A percentile compares a stretch with the other conserved stretches of the same genome.
These are phyloP conservation scores for Nemania abortiva DNA, from an alignment of 2,329 filamentous ascomycete genomes.

Conservation along the genomic window DNA sequence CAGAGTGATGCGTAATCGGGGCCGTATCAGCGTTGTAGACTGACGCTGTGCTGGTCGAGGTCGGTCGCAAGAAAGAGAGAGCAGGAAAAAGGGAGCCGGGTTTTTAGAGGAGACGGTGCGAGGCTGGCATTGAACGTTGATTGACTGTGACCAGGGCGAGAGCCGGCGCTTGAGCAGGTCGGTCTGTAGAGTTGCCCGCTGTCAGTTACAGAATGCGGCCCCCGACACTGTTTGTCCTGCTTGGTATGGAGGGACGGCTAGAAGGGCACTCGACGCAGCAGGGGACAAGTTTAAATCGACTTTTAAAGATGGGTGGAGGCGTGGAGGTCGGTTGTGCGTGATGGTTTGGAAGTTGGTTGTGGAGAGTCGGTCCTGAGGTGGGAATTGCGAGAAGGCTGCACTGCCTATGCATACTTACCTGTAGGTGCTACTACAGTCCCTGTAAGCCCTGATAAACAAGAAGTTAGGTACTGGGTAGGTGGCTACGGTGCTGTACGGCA, in stretches of 20 bases:
- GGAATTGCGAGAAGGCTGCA: slow-evolving; percentile 22
- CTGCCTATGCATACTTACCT: background rate
- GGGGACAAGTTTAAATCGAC: slow-evolving; percentile 30
- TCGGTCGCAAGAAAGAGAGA: slow-evolving; percentile 26
- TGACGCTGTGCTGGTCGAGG: slow-evolving; percentile 9
- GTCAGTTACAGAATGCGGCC: slow-evolving; percentile 31
- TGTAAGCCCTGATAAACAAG: background rate
- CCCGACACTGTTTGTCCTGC: slow-evolving; percentile 24
- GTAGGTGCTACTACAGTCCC: background rate
- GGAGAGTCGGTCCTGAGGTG: slow-evolving; percentile 19
- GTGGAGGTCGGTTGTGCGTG: slow-evolving; percentile 37
- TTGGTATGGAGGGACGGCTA: slow-evolving; percentile 26
- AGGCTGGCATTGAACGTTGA: slow-evolving; percentile 37
- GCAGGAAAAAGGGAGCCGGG: slow-evolving; percentile 19
- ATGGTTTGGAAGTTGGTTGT: slow-evolving; percentile 34
- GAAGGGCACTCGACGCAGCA: slow-evolving; percentile 20
- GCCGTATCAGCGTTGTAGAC: slow-evolving; percentile 6
- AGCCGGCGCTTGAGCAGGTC: slow-evolving; percentile 23
- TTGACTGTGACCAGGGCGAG: slow-evolving; percentile 20
- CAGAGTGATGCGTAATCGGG: slow-evolving; percentile 17
- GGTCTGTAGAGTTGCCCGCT: slow-evolving; percentile 26
- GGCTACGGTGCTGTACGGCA: background rate
- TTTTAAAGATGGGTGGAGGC: slow-evolving; percentile 38
- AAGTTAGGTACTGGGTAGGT: background rate
- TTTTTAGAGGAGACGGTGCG: slow-evolving; percentile 31